Base-by-base conservation (phyloP, 2,329 filamentous ascomycete genomes). In the Fusarium lateritium region DNA sequence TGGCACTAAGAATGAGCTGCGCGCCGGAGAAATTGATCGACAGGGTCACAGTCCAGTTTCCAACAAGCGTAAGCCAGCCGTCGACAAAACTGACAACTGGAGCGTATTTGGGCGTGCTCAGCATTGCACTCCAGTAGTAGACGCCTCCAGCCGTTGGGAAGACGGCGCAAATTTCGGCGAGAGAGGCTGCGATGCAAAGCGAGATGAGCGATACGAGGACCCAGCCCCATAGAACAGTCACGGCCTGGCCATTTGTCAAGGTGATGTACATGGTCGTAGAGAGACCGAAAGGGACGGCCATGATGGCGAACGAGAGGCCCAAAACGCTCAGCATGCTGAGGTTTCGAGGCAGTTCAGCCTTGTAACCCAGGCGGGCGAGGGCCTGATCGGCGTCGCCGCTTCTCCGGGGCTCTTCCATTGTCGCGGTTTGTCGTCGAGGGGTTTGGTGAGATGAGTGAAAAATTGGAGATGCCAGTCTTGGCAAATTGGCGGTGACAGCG, bases 191-290 rank as follows among this genome's bases (percentile, higher is more conserved):
- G 64, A 93, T 85, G 75, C 89, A 92, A 45, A 93, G 75, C 68
- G 92, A 93, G 80, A 92, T 93, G 64, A 92, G 75, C 45, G 89
- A 88, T 31, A 89, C 87, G 19, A 88, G 83, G 33, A 80, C 56
- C 79, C 91, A 82, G 24, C 92, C 92, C 90, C 91, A 95, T 62
- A 94, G 85, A 39, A 94, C 88, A 62, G 89, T 87, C n/a, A 88
- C 89, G 34, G 90, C 86, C 2, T 92, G 92, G 52, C 92, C 92
- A 55, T 88, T 91, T n/a, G 91, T 89, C 49, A 95, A 82, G 33
- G 83, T 82, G 53, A 85, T 79, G 66, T 79, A 79, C 57, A 86
- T 78, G 11, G 83, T 85, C 17, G 83, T 84, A 28, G 83, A 82
- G 45, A 85, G 78, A 24, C 83, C 84, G 17, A 83, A 85, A 67